phyloP scores from a whole-genome alignment of 1,139 yeast genomes.

The Casaregolazyma suthepensis region DNA sequence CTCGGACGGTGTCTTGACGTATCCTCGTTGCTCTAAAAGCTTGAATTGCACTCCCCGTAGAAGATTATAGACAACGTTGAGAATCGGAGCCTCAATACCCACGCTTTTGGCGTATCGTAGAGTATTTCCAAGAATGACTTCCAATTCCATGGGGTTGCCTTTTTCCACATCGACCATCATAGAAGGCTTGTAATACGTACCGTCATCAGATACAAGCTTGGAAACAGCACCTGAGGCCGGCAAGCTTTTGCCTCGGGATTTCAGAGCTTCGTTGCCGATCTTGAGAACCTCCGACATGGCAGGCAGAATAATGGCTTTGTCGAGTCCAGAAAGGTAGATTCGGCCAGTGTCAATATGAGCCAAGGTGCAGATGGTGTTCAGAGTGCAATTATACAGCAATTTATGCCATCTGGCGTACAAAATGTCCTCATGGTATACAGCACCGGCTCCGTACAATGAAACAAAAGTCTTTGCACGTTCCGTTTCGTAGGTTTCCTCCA shows the following conservation, averaged over 20 bases:
- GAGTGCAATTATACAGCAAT: slow-evolving; percentile 60
- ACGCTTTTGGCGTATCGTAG: slow-evolving; percentile 51
- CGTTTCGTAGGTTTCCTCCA: slow-evolving; percentile 31
- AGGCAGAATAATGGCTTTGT: slow-evolving; percentile 38
- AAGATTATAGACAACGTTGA: slow-evolving; percentile 51
- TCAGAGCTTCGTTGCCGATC: slow-evolving; percentile 55
- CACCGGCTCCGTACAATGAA: slow-evolving; percentile 43
- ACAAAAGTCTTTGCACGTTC: slow-evolving; percentile 39
- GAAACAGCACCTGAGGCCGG: slow-evolving; percentile 41
- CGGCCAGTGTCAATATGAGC: slow-evolving; percentile 57
- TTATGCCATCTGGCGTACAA: slow-evolving; percentile 55
- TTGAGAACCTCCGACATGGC: slow-evolving; percentile 60
- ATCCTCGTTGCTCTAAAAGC: slow-evolving; percentile 49
- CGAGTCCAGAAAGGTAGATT: slow-evolving; percentile 49
- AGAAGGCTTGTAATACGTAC: slow-evolving; percentile 61
- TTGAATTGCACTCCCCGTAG: slow-evolving; percentile 55
- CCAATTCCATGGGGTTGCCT: slow-evolving; percentile 65
- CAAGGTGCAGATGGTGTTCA: slow-evolving; percentile 56
- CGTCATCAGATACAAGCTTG: slow-evolving; percentile 57
- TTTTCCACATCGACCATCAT: slow-evolving; percentile 69
- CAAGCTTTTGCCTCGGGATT: slow-evolving; percentile 34
- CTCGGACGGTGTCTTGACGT: slow-evolving; percentile 39
- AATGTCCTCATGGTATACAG: slow-evolving; percentile 35
- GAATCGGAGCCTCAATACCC: slow-evolving; percentile 52
- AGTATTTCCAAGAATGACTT: slow-evolving; percentile 68